Conservation (phyloP, 164 flowering plant species). For the Kalanchoe fedtschenkoi region DNA sequence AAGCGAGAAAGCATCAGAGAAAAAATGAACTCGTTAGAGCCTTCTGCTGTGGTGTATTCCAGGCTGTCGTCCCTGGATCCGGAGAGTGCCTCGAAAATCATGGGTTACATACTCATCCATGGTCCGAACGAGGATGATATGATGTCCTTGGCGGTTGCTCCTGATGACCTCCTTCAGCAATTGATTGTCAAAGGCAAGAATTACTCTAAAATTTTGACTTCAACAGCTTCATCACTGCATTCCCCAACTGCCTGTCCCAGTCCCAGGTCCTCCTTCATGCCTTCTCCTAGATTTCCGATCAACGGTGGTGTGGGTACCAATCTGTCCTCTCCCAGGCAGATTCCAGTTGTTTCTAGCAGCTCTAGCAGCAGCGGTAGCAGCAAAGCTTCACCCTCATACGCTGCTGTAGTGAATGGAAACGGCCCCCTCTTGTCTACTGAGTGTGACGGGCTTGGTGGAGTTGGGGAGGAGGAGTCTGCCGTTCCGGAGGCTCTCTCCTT, state of each 20-base stretch:
- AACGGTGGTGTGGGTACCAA: conserved; percentile 11
- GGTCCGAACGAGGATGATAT: conserved; percentile 62
- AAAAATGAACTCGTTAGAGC: conserved; percentile 51
- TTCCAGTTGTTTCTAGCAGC: conserved; percentile 11
- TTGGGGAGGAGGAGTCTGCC: neutral
- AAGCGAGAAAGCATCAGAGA: too few relatives aligned
- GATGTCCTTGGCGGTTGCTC: conserved; percentile 63
- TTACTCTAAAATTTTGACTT: conserved; percentile 19
- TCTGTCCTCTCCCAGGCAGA: neutral
- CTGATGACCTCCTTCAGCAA: conserved; percentile 40
- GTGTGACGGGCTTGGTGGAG: too few relatives aligned
- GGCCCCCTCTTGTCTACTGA: neutral
- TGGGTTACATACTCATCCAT: conserved; percentile 62
- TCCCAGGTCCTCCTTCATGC: conserved; percentile 13
- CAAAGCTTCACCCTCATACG: conserved; percentile 24
- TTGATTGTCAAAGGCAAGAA: conserved; percentile 43
- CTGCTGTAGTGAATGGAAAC: conserved; percentile 27
- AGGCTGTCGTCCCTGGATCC: conserved; percentile 43
- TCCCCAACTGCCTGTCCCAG: conserved; percentile 19
- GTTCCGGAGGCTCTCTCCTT: too few relatives aligned
- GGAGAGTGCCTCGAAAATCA: conserved; percentile 66
- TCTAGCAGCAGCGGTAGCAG: neutral
- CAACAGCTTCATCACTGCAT: conserved; percentile 13
- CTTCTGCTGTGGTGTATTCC: conserved; percentile 32
- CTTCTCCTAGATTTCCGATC: conserved; percentile 11